A percentile compares a stretch with the other conserved stretches of the same genome.
Conservation (phyloP, 306 rosid genomes). For the Casuarina glauca region DNA sequence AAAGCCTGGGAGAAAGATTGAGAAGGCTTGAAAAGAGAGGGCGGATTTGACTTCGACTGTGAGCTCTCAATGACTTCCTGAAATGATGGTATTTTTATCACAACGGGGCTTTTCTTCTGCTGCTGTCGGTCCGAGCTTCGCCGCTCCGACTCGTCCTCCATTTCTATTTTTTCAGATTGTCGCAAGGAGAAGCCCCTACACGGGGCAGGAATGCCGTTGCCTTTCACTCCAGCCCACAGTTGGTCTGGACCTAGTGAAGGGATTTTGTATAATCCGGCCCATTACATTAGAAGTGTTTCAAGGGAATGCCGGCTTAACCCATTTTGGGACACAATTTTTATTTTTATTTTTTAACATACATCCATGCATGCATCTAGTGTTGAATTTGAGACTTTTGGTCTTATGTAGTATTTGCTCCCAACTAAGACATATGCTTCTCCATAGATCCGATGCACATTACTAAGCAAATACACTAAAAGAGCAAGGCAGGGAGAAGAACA, state of each 20-base stretch:
- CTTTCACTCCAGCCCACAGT: background rate
- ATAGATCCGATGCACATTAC: too few species aligned
- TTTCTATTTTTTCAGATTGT: slow-evolving; percentile 4
- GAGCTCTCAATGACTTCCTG: slow-evolving; percentile 76
- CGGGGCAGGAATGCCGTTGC: background rate
- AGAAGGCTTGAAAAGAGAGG: slow-evolving; percentile 74
- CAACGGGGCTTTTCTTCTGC: slow-evolving; percentile 46
- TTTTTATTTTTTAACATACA: too few species aligned
- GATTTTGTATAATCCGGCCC: background rate
- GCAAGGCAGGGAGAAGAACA: too few species aligned
- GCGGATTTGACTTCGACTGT: slow-evolving; percentile 58
- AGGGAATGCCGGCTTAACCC: too few species aligned
- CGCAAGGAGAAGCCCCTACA: background rate
- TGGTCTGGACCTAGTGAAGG: background rate
- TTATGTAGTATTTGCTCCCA: too few species aligned
- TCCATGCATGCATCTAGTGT: too few species aligned
- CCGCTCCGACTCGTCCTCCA: slow-evolving; percentile 35
- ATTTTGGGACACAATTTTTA: too few species aligned
- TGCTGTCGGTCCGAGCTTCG: slow-evolving; percentile 22
- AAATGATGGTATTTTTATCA: slow-evolving; percentile 75
- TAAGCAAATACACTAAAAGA: too few species aligned
- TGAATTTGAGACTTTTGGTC: too few species aligned
- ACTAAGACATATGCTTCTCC: too few species aligned
- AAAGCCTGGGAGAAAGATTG: slow-evolving; percentile 84
- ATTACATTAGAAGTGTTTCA: background rate